phyloP scores from a whole-genome alignment of 1,139 yeast species.

The Waltiozyma sp. region DNA sequence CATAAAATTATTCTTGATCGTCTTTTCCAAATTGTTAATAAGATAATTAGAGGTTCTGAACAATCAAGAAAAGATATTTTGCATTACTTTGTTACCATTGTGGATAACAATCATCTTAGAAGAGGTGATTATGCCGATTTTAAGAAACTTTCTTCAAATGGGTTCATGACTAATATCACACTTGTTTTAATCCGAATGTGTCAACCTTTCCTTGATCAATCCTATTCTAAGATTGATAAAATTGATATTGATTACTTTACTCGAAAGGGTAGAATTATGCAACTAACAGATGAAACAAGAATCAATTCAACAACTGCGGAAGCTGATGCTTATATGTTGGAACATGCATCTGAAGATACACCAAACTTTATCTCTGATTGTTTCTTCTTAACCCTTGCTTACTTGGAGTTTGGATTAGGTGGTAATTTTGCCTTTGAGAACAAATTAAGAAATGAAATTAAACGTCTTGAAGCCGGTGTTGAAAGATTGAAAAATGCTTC shows the following conservation, averaged over 20 bases:
- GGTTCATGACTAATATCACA: slow-evolving; percentile 71
- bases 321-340: slow-evolving; percentile 44
- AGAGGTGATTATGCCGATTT: slow-evolving; percentile 78
- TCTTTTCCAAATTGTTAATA: slow-evolving; percentile 59
- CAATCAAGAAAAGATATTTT: slow-evolving; percentile 53
- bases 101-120: slow-evolving; percentile 76
- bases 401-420: slow-evolving; percentile 81
- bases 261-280: slow-evolving; percentile 33
- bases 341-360: slow-evolving; percentile 22
- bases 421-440: slow-evolving; percentile 57
- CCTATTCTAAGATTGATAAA: slow-evolving; percentile 58
- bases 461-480: slow-evolving; percentile 42
- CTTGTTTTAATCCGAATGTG: slow-evolving; percentile 59
- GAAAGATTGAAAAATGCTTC: slow-evolving; percentile 30
- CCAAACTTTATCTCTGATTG: slow-evolving; percentile 84
- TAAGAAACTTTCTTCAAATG: slow-evolving; percentile 60
- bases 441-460: slow-evolving; percentile 28
- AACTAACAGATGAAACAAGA: slow-evolving; percentile 73
- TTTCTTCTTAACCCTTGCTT: slow-evolving; percentile 69
- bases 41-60: slow-evolving; percentile 65
- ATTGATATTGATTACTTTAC: slow-evolving; percentile 61
- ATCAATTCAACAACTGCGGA: slow-evolving; percentile 67
- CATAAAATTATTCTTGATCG: slow-evolving; percentile 45
- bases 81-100: slow-evolving; percentile 56
- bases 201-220: slow-evolving; percentile 71